These are phyloP conservation scores for Lavandula angustifolia DNA, from an alignment of 257 asterid genomes.

Conservation along the genomic window DNA sequence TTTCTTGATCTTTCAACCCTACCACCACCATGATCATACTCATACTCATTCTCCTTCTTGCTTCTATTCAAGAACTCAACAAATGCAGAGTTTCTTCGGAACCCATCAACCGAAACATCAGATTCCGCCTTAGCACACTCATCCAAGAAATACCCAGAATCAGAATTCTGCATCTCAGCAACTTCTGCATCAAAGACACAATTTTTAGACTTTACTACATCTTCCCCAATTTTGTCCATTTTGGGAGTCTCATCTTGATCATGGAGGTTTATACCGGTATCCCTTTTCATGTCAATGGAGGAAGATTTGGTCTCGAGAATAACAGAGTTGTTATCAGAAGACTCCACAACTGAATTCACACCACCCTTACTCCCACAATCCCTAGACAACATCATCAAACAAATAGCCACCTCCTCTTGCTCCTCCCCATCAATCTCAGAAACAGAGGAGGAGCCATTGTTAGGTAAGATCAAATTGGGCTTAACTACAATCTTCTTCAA, in stretches of 20 bases:
- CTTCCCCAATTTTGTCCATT: slow-evolving; percentile 34
- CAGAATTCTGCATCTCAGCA: slow-evolving; percentile 49
- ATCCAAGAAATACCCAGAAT: slow-evolving; percentile 68
- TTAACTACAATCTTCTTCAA: slow-evolving; percentile 47
- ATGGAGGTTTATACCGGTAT: slow-evolving; percentile 22
- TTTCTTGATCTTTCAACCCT: slow-evolving; percentile 39
- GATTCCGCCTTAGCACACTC: slow-evolving; percentile 55
- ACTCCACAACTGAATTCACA: slow-evolving; percentile 71
- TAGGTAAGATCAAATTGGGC: slow-evolving; percentile 42
- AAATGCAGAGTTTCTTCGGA: slow-evolving; percentile 18
- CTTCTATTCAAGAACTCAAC: slow-evolving; percentile 31
- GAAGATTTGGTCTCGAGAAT: slow-evolving; percentile 77
- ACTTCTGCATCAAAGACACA: slow-evolving; percentile 32
- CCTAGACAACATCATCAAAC: slow-evolving; percentile 88
- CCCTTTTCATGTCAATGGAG: slow-evolving; percentile 61
- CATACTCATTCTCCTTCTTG: slow-evolving; percentile 40
- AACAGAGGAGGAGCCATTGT: slow-evolving; percentile 59
- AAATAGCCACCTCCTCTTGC: slow-evolving; percentile 79
- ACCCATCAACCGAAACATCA: slow-evolving; percentile 60
- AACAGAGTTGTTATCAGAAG: slow-evolving; percentile 79
- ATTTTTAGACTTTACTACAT: slow-evolving; percentile 24
- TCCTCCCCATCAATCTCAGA: slow-evolving; percentile 83
- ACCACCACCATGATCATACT: slow-evolving; percentile 19
- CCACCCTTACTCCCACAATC: slow-evolving; percentile 62
- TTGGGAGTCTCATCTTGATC: slow-evolving; percentile 30